These are phyloP conservation scores for Ambrosiella cleistominuta DNA, from an alignment of 2,329 filamentous ascomycete genomes.

Conservation along the genomic window DNA sequence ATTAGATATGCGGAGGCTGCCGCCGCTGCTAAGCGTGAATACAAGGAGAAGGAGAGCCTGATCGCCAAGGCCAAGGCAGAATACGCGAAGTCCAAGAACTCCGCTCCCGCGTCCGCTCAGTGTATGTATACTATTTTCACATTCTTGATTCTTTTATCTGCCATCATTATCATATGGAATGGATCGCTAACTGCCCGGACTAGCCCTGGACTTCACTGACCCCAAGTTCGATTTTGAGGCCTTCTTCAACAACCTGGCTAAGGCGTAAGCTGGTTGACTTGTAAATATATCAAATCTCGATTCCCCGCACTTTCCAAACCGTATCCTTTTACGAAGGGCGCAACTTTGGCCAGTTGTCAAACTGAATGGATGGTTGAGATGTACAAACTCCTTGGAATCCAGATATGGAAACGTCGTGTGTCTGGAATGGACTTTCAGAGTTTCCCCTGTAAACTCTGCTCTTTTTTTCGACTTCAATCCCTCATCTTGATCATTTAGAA, in stretches of 20 bases:
- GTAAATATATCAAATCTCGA: constrained; percentile 9
- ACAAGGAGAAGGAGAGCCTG: constrained; percentile 76
- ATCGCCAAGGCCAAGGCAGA: constrained; percentile 87
- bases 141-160: neutral
- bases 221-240: constrained; percentile 89
- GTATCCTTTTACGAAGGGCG: neutral
- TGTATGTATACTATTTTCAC: constrained; percentile 16
- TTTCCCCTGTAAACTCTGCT: too few relatives aligned
- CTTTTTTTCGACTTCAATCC: too few relatives aligned
- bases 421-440: neutral
- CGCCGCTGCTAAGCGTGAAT: constrained; percentile 60
- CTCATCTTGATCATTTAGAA: too few relatives aligned
- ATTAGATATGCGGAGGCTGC: constrained; percentile 56
- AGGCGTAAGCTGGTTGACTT: constrained; percentile 24
- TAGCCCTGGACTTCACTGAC: constrained; percentile 45
- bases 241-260: constrained; percentile 47
- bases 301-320: constrained; percentile 1
- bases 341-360: too few relatives aligned
- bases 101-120: constrained; percentile 20
- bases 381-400: neutral
- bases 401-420: too few relatives aligned
- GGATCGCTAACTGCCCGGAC: neutral
- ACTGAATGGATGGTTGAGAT: neutral
- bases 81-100: constrained; percentile 60
- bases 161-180: neutral